Percentiles rank a stretch among this genome's conserved stretches.
These are phyloP conservation scores for Cercospora zeae-maydis DNA, from an alignment of 2,329 filamentous ascomycete genomes.

Conservation along the genomic window DNA sequence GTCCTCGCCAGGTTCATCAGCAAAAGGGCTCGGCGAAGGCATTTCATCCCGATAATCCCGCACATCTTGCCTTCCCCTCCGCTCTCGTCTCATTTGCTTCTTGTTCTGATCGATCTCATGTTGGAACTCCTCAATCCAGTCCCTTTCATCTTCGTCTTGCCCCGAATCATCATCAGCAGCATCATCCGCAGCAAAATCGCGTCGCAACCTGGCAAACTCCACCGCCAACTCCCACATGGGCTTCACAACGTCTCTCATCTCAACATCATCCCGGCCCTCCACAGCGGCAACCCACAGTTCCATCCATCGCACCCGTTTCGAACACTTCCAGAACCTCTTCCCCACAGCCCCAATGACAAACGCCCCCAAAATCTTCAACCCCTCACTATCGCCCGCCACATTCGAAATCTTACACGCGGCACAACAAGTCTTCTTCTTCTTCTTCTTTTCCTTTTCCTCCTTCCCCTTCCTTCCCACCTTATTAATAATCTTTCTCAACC, in stretches of 20 bases:
- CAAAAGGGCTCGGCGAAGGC: not conserved
- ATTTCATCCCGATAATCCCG: not conserved
- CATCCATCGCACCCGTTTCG: slow-evolving; percentile 27
- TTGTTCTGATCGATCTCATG: not conserved
- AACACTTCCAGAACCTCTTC: slow-evolving; percentile 26
- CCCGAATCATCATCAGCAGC: not conserved
- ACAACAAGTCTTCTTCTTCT: slow-evolving; percentile 18
- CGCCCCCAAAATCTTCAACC: slow-evolving; percentile 23
- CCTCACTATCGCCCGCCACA: slow-evolving; percentile 15
- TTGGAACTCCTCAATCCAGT: not conserved
- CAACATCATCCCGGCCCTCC: not conserved
- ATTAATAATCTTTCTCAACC: too few species aligned
- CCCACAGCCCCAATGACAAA: slow-evolving; percentile 26
- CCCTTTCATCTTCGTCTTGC: not conserved
- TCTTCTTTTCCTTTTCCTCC: not conserved
- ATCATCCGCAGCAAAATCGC: not conserved
- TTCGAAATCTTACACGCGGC: slow-evolving; percentile 24
- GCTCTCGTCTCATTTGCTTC: not conserved
- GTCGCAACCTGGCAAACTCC: not conserved
- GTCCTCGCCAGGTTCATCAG: not conserved
- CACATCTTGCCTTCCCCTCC: not conserved
- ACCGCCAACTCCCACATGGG: slow-evolving; percentile 17
- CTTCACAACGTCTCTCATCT: not conserved
- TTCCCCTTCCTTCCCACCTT: not conserved
- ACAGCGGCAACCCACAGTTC: slow-evolving; percentile 19